Base-by-base conservation (phyloP, 768 basidiomycete genomes). In the Russula lepida region DNA sequence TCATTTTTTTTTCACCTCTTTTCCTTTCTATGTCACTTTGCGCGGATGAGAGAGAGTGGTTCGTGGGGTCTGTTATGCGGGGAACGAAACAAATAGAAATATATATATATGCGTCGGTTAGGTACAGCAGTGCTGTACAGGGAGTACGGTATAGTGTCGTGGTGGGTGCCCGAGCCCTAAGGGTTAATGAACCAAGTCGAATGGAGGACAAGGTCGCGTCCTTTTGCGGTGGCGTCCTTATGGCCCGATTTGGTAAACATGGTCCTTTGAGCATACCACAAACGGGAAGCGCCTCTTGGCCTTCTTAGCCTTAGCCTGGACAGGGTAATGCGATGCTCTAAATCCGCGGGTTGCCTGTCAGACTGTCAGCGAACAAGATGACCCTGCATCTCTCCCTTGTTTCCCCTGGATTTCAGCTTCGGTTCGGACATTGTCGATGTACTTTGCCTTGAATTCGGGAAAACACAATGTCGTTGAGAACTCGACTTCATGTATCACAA, bases 151-250 rank as follows among this genome's bases (percentile, higher is more conserved):
- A 43, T 32, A 4, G 13, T 28, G 37, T 41, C 39, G 39, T 41
- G 53, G 53, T 30, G 25, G 27, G 19, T 28, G 53, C 25, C 27
- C 39, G 37, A 44, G 43, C 19, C 7, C 43, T 44, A 11, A 27
- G 25, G 12, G 9, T 7, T 7, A 33, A 58, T 21, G 54, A 32
- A 56, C 25, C 30, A 12, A 21, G 49, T 44, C 19, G 54, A 55
- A 55, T 6, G 13, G 30, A 58, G 62, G 51, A 63, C 51, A 63
- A 63, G 56, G 62, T 54, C 28, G 43, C n/a, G 44, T 41, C 62
- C 62, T 21, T 63, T 63, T 54, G 37, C 23, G 32, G 52, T 21
- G 15, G 30, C 23, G 23, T 7, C 62, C 54, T 63, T 63, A 58
- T 63, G 32, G 12, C 62, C 47, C 8, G 21, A 23, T 63, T 27